Base-by-base conservation (phyloP, 2,329 filamentous ascomycete genomes). In the Talaromyces sp. region DNA sequence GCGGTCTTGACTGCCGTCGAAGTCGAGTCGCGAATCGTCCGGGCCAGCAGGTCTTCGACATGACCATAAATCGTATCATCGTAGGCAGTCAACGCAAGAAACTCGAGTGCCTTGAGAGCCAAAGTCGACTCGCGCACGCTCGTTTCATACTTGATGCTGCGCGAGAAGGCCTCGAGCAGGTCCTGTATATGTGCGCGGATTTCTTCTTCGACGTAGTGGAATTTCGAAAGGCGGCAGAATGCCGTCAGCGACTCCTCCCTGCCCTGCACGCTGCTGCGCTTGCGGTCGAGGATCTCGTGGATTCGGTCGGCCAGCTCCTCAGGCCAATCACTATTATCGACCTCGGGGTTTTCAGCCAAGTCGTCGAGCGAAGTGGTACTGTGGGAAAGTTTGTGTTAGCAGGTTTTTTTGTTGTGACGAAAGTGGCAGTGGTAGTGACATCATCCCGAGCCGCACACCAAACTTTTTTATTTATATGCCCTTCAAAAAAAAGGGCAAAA, bases 231-330 rank as follows among this genome's bases (percentile, higher is more conserved):
- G 57, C 87, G 83, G 47, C 83, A 82, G 72, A 88, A 91, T 1
- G 80, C 81, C 52, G 78, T 79, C 56, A 92, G 78, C 33, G 83
- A 83, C 47, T 85, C 81, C 68, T 92, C 89, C 58, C 92, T 86
- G 27, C 87, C 86, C 65, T 90, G 85, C 28, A 83, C 85, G 66
- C 87, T 92, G 75, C 88, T 91, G 66, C 89, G 87, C 81, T 96
- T 96, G 68, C 90, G 87, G 67, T 90, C 86, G 60, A 89, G 81
- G 31, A 96, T 84, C 67, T 90, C 87, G 55, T 88, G 82, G 65
- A 96, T 87, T 62, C 88, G 85, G 64, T 87, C 83, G 31, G 82
- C 79, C 36, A 93, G 77, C 61, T 85, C 83, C 16, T 84, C 77
- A 53, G 86, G 83, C 84, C 89, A 90, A 23, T 79, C 79, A 30